phyloP scores from a whole-genome alignment of 2,329 filamentous ascomycete species.

The Drechslerella coelobrocha region DNA sequence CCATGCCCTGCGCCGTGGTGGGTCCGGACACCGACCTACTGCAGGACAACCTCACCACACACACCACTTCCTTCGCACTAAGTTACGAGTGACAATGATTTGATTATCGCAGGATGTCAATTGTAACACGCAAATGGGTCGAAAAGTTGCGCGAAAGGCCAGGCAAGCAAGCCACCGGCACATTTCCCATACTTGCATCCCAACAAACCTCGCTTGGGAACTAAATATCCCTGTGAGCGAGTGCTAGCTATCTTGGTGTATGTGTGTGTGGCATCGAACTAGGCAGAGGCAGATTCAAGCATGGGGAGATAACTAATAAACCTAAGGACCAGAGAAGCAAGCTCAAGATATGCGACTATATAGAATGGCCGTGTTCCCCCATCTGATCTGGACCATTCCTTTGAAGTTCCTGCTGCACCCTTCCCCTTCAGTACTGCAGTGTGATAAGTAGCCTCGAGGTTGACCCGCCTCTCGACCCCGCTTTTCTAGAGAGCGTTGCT shows the following conservation, averaged over 20 bases:
- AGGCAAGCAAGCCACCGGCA: conserved; percentile 33
- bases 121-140: background rate
- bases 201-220: conserved; percentile 31
- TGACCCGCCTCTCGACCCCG: no score
- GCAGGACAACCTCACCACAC: conserved; percentile 30
- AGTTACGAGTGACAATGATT: conserved; percentile 21
- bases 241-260: background rate
- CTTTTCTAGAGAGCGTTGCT: no score
- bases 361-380: conserved; percentile 29
- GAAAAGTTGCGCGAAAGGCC: conserved; percentile 19
- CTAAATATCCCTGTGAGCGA: conserved; percentile 4
- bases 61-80: conserved; percentile 22
- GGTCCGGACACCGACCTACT: conserved; percentile 39
- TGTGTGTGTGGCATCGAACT: background rate
- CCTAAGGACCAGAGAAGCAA: background rate
- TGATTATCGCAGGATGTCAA: conserved; percentile 20
- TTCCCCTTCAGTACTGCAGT: background rate
- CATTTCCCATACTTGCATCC: conserved; percentile 30
- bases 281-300: background rate
- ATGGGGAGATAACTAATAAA: background rate
- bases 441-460: background rate
- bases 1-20: conserved; percentile 39
- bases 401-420: conserved; percentile 6
- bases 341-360: conserved; percentile 18
- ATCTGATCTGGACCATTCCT: no score